A percentile compares a stretch with the other conserved stretches of the same genome.
Evolutionary conservation across 2,329 filamentous ascomycete genomes (phyloP).

Genomic region (Annulohypoxylon truncatum): DNA sequence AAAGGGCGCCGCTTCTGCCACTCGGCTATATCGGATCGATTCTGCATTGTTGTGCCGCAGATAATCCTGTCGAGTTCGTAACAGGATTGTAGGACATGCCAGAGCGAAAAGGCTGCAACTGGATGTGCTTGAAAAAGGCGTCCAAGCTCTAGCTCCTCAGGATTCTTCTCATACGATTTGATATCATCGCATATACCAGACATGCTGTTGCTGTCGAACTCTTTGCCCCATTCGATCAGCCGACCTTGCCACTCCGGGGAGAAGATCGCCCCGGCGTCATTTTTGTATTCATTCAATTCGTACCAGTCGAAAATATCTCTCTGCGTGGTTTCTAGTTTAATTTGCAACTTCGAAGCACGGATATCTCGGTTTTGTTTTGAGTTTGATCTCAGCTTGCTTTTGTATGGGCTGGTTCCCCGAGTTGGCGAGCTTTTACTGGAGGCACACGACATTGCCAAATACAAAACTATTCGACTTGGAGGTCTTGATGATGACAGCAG

Average conservation of each 20-base stretch:
- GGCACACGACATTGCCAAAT: background rate
- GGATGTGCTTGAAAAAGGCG: background rate
- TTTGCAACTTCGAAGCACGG: background rate
- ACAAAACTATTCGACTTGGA: background rate
- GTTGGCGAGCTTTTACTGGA: background rate
- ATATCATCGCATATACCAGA: background rate
- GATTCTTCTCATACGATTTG: background rate
- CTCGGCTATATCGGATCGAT: background rate
- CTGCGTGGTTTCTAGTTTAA: background rate
- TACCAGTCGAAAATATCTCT: constrained; percentile 2
- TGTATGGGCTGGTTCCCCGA: background rate
- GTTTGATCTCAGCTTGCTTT: too few species aligned
- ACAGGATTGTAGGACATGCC: constrained; percentile 2
- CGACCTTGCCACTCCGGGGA: background rate
- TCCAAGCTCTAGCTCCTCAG: background rate
- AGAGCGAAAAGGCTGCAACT: background rate
- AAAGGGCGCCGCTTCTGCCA: background rate
- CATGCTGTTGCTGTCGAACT: background rate
- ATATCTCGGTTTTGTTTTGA: too few species aligned
- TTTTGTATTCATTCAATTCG: background rate
- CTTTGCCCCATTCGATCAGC: background rate
- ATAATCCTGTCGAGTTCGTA: constrained; percentile 1
- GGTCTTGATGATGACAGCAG: background rate
- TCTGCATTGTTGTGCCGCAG: background rate
- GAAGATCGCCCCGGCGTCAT: background rate